Evolutionary conservation across 2,329 filamentous ascomycete species (phyloP), one percentile per base, ranked within the genome.

Genomic region (Ambrosiella cleistominuta): DNA sequence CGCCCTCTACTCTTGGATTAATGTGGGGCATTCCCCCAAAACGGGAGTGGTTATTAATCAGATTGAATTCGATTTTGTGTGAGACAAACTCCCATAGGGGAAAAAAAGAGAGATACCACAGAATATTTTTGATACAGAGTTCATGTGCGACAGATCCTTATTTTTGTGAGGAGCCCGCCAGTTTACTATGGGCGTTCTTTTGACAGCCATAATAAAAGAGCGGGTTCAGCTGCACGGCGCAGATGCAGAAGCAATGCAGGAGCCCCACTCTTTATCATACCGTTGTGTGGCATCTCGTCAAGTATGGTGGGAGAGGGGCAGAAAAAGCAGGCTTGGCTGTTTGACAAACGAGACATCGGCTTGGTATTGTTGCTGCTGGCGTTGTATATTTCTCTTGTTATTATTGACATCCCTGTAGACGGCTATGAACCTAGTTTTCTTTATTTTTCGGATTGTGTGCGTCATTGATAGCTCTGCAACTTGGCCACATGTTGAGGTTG

Each of bases 241-340:
- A 27, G 17, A 44, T 55, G 53, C 53, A 55, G 38, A 27, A 27
- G 6, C 47, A 17, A 36, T 40, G 9, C 42, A 54, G 51, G n/a
- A 37, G 51, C 50, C 50, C 57, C 57, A 39, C 50, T 58, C 55
- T 54, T 50, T 13, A 1, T 55, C 15, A 19, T 39, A 15, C n/a
- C 36, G 15, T 55, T 55, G 53, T 55, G 53, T 40, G 40, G 45
- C 38, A n/a, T 11, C 47, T 8, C 19, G 12, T 51, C 11, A 51
- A 11, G 8, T 51, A 9, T 51, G 9, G n/a, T 36, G 47, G 27
- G 8, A 36, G 19, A n/a, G 44, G 2, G 7, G 5, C 9, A 13
- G n/a, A 17, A 47, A 47, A 51, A 8, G 47, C 47, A 51, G 47
- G 35, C 19, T 51, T 35, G 15, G 47, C 13, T 42, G 12, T 35